A percentile compares a stretch with the other conserved stretches of the same genome.
Conservation (phyloP, 768 basidiomycete genomes). For the Pulveroboletus sp. region DNA sequence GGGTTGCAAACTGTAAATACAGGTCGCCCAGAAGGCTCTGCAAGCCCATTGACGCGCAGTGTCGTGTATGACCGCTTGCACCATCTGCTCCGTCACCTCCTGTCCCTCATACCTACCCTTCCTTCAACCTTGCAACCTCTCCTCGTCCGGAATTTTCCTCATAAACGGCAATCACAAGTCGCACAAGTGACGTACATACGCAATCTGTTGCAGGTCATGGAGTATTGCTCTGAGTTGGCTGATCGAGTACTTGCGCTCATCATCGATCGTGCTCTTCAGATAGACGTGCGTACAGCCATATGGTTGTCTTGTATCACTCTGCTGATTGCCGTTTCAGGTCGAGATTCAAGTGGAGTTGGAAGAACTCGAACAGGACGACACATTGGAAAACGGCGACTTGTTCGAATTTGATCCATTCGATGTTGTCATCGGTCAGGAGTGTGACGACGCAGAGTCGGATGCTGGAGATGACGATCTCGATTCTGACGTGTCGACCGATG, state of each 20-base stretch:
- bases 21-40: slow-evolving; percentile 57
- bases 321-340: slow-evolving; percentile 47
- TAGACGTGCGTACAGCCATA: slow-evolving; percentile 64
- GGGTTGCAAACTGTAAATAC: slow-evolving; percentile 59
- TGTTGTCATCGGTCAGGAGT: slow-evolving; percentile 73
- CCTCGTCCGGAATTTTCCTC: slow-evolving; percentile 82
- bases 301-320: neutral
- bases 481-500: slow-evolving; percentile 56
- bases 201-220: slow-evolving; percentile 76
- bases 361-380: slow-evolving; percentile 71
- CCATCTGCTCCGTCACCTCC: slow-evolving; percentile 76
- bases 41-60: slow-evolving; percentile 70
- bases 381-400: slow-evolving; percentile 47
- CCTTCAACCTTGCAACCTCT: slow-evolving; percentile 83
- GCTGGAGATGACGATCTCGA: slow-evolving; percentile 48
- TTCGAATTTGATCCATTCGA: slow-evolving; percentile 88
- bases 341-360: slow-evolving; percentile 97
- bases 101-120: slow-evolving; percentile 87
- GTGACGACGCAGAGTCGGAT: slow-evolving; percentile 53
- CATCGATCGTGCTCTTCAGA: slow-evolving; percentile 90
- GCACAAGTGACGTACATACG: slow-evolving; percentile 87
- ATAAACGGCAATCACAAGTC: slow-evolving; percentile 80
- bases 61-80: slow-evolving; percentile 85
- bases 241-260: slow-evolving; percentile 84
- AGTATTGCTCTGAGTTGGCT: slow-evolving; percentile 83